phyloP scores from a whole-genome alignment of 2,329 filamentous ascomycete species.

The Cordyceps fumosorosea region DNA sequence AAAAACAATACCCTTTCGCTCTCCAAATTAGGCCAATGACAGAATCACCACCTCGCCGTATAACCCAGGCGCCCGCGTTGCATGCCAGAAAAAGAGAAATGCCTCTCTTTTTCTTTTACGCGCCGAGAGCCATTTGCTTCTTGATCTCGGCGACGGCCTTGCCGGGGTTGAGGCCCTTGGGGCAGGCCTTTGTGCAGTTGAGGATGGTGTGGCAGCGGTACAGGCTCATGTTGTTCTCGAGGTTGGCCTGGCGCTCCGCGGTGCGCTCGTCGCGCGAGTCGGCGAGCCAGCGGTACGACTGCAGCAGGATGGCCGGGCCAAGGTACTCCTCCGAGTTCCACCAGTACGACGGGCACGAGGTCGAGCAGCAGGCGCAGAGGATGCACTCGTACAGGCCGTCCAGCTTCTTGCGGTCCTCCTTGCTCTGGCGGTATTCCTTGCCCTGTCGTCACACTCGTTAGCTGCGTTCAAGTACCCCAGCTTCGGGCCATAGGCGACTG shows the following conservation, averaged over 20 bases:
- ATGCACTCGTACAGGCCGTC: conserved; percentile 99
- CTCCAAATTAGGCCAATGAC: not conserved
- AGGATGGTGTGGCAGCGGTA: conserved; percentile 99
- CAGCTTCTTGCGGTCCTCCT: conserved; percentile 90
- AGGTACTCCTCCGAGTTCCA: conserved; percentile 99
- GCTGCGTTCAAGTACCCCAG: not conserved
- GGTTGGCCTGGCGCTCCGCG: conserved; percentile 76
- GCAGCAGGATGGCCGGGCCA: conserved; percentile 89
- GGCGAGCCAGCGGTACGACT: conserved; percentile 95
- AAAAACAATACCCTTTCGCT: not conserved
- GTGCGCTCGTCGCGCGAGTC: conserved; percentile 91
- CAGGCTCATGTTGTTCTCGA: conserved; percentile 98
- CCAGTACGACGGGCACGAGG: conserved; percentile 99
- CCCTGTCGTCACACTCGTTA: conserved; percentile 48
- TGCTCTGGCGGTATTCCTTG: conserved; percentile 84
- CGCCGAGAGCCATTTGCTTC: conserved; percentile 75
- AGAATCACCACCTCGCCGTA: not conserved
- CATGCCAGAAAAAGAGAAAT: not conserved
- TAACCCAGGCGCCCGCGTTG: not conserved
- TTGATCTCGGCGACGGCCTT: conserved; percentile 96
- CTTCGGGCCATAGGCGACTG: not conserved
- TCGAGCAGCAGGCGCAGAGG: conserved; percentile 97
- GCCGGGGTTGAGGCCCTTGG: conserved; percentile 96
- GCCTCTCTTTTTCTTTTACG: conserved; percentile 18
- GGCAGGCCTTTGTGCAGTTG: conserved; percentile 96